Conservation (phyloP, 2,329 filamentous ascomycete genomes). For the Ramichloridium luteum region DNA sequence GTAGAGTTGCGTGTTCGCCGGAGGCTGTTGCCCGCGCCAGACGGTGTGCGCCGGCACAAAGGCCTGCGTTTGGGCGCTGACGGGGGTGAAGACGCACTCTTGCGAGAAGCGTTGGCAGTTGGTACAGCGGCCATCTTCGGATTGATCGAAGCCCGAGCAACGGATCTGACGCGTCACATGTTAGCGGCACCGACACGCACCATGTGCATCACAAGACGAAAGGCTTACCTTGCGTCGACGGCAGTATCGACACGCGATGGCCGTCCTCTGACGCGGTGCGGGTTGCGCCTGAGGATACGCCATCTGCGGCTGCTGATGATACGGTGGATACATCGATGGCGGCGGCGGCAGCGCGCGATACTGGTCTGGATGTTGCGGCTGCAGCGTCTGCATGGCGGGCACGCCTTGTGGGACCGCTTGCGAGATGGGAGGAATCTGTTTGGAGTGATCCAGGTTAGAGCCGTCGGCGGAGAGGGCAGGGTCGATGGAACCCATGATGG, state of each 20-base stretch:
- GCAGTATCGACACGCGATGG: constrained; percentile 50
- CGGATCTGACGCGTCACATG: constrained; percentile 45
- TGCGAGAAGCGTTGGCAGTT: constrained; percentile 65
- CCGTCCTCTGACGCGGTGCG: constrained; percentile 47
- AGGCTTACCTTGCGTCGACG: constrained; percentile 43
- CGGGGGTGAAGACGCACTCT: constrained; percentile 65
- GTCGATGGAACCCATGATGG: constrained; percentile 21
- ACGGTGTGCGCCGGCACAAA: constrained; percentile 62
- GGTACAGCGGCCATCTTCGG: constrained; percentile 57
- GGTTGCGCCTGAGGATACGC: constrained; percentile 34
- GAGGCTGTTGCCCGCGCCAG: constrained; percentile 37
- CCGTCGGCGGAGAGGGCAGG: constrained; percentile 18
- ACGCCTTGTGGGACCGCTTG: constrained; percentile 21
- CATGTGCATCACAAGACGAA: background rate
- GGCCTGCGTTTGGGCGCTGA: constrained; percentile 60
- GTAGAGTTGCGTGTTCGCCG: constrained; percentile 34
- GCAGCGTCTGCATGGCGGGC: constrained; percentile 34
- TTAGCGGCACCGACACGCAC: constrained; percentile 5
- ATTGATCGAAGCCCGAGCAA: constrained; percentile 62
- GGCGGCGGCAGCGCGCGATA: constrained; percentile 35
- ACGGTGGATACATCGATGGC: constrained; percentile 33
- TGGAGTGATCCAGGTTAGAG: constrained; percentile 17
- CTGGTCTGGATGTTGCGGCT: constrained; percentile 33
- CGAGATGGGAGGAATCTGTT: constrained; percentile 25
- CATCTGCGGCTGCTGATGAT: constrained; percentile 30